Evolutionary conservation across 1,284 basidiomycete genomes (phyloP), one percentile per base, ranked within the genome.

Genomic region (Boletus mariae): DNA sequence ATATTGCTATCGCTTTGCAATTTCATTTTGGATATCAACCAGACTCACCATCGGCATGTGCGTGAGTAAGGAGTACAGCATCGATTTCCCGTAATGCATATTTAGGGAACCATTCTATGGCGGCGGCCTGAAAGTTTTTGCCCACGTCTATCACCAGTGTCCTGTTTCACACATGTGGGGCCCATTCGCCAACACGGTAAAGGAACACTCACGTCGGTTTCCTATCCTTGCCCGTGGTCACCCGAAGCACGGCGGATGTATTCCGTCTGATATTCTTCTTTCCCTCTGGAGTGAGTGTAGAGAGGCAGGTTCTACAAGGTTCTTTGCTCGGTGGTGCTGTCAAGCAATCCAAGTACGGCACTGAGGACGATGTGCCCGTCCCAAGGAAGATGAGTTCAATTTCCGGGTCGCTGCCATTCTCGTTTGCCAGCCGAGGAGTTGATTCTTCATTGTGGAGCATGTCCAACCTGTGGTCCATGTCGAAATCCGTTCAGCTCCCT

Each of bases 81-180:
- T 92, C 89, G 57, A 92, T 91, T 58, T 75, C 75, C 55, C 90
- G 76, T 49, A 92, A 69, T 12, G 80, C 80, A 62, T 86, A 84
- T 62, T 83, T 84, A 10, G 90, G 89, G 70, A 92, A 92, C 84
- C 85, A 88, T 64, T 92, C 86, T 42, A 87, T 57, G 3, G 90
- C 87, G 45, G 85, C 81, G 12, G 84, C 78, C 63, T 84, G 83
- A 71, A 90, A 92, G 59, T 80, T 90, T 73, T 90, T 92, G 57
- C 88, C 90, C 52, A 83, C 86, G 70, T 92, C 90, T 63, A 92
- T 83, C 11, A 92, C 78, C 57, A 92, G 76, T 5, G 85, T 85
- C 57, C 85, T 88, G 58, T 57, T 49, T 38, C 12, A 55, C 43
- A 47, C 44, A 38, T 35, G 6, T 13, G 2, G 12, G 15, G 5